These are phyloP conservation scores for Trichoderma erinaceum DNA, from an alignment of 495 filamentous ascomycete species.

Conservation along the genomic window DNA sequence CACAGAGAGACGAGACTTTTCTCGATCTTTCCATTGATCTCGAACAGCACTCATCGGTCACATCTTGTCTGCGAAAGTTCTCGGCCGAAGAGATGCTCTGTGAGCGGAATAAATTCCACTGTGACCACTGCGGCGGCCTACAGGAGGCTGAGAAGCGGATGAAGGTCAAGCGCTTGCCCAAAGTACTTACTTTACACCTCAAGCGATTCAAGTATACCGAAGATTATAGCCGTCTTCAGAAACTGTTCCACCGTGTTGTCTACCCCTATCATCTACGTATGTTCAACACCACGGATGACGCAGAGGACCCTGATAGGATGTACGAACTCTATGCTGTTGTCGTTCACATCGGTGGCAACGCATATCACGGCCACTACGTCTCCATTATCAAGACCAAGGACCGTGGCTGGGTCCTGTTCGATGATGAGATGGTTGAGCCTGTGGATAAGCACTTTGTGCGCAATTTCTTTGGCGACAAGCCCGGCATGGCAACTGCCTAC, in stretches of 20 bases:
- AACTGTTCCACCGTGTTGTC: constrained; percentile 93
- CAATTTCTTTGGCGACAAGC: constrained; percentile 94
- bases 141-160: constrained; percentile 98
- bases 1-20: constrained; percentile 91
- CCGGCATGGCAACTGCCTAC: constrained; percentile 88
- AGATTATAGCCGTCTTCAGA: constrained; percentile 85
- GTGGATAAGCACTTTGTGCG: constrained; percentile 95
- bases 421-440: constrained; percentile 97
- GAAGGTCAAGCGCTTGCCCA: constrained; percentile 95
- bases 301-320: constrained; percentile 86
- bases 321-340: constrained; percentile 98
- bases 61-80: constrained; percentile 89
- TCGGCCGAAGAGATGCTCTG: constrained; percentile 98
- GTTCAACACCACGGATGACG: constrained; percentile 97
- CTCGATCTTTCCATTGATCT: constrained; percentile 93
- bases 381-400: constrained; percentile 97
- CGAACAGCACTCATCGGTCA: constrained; percentile 93
- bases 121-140: constrained; percentile 90
- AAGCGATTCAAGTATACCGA: constrained; percentile 98
- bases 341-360: constrained; percentile 97
- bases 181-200: constrained; percentile 83
- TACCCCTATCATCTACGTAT: constrained; percentile 94
- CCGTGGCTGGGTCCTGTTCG: constrained; percentile 90
- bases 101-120: constrained; percentile 97
- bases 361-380: constrained; percentile 96